These are phyloP conservation scores for Plasmodium reichenowi DNA, from an alignment of 169 alveolate genomes.

Conservation along the genomic window DNA sequence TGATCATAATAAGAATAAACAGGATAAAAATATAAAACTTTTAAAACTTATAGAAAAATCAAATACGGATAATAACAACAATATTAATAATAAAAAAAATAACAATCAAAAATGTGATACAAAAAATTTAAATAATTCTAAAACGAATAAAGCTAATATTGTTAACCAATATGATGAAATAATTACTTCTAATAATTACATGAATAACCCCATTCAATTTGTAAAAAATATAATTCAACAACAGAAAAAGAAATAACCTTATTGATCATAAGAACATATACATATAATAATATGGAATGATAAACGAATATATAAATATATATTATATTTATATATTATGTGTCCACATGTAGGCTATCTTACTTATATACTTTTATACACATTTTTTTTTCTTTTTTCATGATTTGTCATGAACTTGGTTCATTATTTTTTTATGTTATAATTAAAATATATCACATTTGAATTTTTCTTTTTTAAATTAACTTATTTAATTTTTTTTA, in stretches of 20 bases:
- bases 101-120: background rate
- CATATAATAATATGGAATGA: too few relatives aligned
- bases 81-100: background rate
- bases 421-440: too few relatives aligned
- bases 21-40: background rate
- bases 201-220: conserved; percentile 66
- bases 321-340: too few relatives aligned
- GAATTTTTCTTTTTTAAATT: too few relatives aligned
- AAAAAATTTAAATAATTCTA: background rate
- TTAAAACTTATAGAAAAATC: background rate
- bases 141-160: conserved; percentile 22
- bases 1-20: background rate
- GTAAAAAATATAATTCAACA: conserved; percentile 29
- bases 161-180: conserved; percentile 56
- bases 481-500: too few relatives aligned
- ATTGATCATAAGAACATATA: too few relatives aligned
- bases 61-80: background rate
- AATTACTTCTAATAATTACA: conserved; percentile 12
- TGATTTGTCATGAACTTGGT: too few relatives aligned
- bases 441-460: too few relatives aligned
- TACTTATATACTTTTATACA: too few relatives aligned
- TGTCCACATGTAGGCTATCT: too few relatives aligned
- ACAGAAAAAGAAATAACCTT: background rate
- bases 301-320: too few relatives aligned
- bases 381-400: too few relatives aligned